Evolutionary conservation across 495 filamentous ascomycete species (phyloP).

Genomic region (Xylaria telfairii): DNA sequence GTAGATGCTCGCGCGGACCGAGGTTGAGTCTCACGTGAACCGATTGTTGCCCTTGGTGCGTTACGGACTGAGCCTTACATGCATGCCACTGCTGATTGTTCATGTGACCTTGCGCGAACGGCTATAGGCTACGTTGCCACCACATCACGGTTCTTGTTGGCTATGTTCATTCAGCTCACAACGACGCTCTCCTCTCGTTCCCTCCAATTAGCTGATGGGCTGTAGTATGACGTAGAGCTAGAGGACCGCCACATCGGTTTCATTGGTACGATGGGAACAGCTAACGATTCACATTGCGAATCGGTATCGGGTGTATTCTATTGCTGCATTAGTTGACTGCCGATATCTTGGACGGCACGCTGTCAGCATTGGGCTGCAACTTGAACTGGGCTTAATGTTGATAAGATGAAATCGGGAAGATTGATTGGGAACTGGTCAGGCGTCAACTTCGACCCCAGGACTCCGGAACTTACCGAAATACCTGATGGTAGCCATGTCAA

Average conservation of each 20-base stretch:
- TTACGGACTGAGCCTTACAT: background rate
- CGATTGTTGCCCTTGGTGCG: background rate
- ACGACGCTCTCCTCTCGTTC: background rate
- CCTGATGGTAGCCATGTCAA: background rate
- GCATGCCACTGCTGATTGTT: slow-evolving; percentile 11
- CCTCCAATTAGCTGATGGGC: background rate
- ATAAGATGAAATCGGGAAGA: slow-evolving; percentile 11
- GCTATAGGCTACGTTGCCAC: slow-evolving; percentile 13
- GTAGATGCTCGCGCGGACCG: slow-evolving; percentile 9
- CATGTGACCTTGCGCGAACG: slow-evolving; percentile 14
- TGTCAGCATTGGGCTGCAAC: slow-evolving; percentile 24
- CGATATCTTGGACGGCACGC: background rate
- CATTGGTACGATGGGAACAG: background rate
- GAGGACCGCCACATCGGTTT: background rate
- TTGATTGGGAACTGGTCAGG: slow-evolving; percentile 9
- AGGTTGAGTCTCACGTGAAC: slow-evolving; percentile 13
- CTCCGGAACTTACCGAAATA: slow-evolving; percentile 18
- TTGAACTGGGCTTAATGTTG: background rate
- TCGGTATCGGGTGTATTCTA: background rate
- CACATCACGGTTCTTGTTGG: background rate
- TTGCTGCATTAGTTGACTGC: slow-evolving; percentile 7
- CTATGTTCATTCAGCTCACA: slow-evolving; percentile 9
- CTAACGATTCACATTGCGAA: background rate
- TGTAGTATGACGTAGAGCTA: slow-evolving; percentile 14
- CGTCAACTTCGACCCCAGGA: slow-evolving; percentile 5